These are phyloP conservation scores for Alternaria sp. DNA, from an alignment of 2,329 filamentous ascomycete species.

Conservation along the genomic window DNA sequence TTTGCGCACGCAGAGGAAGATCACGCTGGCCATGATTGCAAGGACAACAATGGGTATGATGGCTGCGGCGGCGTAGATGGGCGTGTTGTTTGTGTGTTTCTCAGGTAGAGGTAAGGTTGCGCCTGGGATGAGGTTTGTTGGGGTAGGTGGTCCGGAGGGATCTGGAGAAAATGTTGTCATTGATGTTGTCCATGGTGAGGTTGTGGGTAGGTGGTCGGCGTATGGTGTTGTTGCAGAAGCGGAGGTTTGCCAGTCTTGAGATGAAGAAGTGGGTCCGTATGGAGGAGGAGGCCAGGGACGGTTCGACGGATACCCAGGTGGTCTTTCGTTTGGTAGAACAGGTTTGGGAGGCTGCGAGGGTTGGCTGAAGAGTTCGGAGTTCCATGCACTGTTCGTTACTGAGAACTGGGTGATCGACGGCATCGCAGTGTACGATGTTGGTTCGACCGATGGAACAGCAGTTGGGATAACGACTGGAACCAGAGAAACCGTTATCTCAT, in stretches of 20 bases:
- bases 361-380: neutral
- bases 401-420: neutral
- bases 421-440: neutral
- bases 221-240: conserved; percentile 8
- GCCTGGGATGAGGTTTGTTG: neutral
- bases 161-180: neutral
- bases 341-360: neutral
- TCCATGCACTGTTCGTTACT: neutral
- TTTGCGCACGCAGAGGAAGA: conserved; percentile 39
- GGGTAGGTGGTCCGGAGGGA: neutral
- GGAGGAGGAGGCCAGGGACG: conserved; percentile 1
- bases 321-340: neutral
- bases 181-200: neutral
- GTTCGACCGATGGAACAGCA: neutral
- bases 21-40: conserved; percentile 27
- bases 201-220: neutral
- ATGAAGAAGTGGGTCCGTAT: neutral
- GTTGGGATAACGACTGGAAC: neutral
- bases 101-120: neutral
- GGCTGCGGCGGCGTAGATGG: conserved; percentile 34
- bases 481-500: neutral
- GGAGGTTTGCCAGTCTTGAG: conserved; percentile 3
- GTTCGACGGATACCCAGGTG: neutral
- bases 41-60: conserved; percentile 34
- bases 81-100: conserved; percentile 12